These are phyloP conservation scores for Yarrowia galli DNA, from an alignment of 1,139 yeast genomes.

Conservation along the genomic window DNA sequence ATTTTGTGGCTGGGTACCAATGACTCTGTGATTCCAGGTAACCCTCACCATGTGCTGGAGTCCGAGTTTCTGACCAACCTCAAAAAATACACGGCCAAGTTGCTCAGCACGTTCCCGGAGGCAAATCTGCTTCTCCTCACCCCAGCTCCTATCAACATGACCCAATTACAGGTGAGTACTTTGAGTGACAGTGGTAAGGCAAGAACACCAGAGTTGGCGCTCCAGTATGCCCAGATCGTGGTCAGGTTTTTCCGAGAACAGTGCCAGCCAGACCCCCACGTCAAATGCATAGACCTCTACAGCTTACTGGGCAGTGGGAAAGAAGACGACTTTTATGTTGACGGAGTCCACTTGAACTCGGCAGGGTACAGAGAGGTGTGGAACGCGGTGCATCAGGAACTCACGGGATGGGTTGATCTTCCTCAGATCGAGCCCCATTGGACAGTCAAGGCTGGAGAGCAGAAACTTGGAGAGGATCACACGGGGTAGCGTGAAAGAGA, in stretches of 20 bases:
- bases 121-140: slow-evolving; percentile 29
- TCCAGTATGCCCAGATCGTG: slow-evolving; percentile 26
- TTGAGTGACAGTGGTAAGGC: slow-evolving; percentile 25
- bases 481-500: not conserved
- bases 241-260: slow-evolving; percentile 5
- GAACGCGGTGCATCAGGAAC: slow-evolving; percentile 24
- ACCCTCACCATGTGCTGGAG: slow-evolving; percentile 42
- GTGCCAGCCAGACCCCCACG: slow-evolving; percentile 31
- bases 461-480: not conserved
- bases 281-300: slow-evolving; percentile 23
- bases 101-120: slow-evolving; percentile 13
- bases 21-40: slow-evolving; percentile 42
- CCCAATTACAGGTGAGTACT: slow-evolving; percentile 1
- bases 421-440: slow-evolving; percentile 33
- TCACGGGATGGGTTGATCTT: slow-evolving; percentile 22
- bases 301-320: not conserved
- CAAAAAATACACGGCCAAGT: slow-evolving; percentile 21
- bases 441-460: slow-evolving; percentile 22
- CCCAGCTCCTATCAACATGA: slow-evolving; percentile 16
- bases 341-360: slow-evolving; percentile 24
- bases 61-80: slow-evolving; percentile 38
- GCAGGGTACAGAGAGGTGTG: slow-evolving; percentile 32
- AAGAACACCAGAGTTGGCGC: slow-evolving; percentile 21
- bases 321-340: slow-evolving; percentile 14
- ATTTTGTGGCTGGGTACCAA: slow-evolving; percentile 41